Conservation (phyloP, 306 rosid species). For the Quercus berberidifolia region DNA sequence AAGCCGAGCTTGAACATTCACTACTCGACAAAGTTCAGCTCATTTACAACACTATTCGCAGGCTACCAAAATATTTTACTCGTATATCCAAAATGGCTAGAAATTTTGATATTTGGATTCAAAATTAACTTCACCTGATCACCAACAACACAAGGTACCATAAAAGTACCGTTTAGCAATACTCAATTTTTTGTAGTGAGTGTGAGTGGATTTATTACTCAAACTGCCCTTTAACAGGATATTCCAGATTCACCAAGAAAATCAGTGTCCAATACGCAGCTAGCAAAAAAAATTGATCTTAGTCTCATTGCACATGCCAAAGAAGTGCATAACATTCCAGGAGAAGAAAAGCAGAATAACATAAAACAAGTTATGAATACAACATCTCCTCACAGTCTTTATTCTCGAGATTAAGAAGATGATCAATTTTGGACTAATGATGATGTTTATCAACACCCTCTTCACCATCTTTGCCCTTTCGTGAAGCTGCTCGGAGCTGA, state of each 20-base stretch:
- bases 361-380: slow-evolving; percentile 37
- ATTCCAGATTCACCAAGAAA: slow-evolving; percentile 3
- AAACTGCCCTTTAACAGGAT: background rate
- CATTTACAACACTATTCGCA: too few relatives aligned
- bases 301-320: slow-evolving; percentile 48
- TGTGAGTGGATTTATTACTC: background rate
- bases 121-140: background rate
- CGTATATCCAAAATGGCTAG: too few relatives aligned
- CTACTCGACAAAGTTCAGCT: too few relatives aligned
- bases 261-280: slow-evolving; percentile 1
- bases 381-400: slow-evolving; percentile 29
- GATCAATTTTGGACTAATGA: slow-evolving; percentile 26
- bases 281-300: slow-evolving; percentile 10
- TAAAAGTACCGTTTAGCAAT: background rate
- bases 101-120: too few relatives aligned
- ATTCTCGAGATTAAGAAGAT: slow-evolving; percentile 38
- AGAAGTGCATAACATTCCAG: slow-evolving; percentile 25
- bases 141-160: background rate
- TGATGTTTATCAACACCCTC: slow-evolving; percentile 45
- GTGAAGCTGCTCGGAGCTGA: slow-evolving; percentile 72
- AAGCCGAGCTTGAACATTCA: too few relatives aligned
- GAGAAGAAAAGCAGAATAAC: slow-evolving; percentile 30
- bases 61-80: too few relatives aligned
- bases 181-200: background rate
- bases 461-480: slow-evolving; percentile 59